Evolutionary conservation across 306 rosid species (phyloP), one percentile per base, ranked within the genome.

Genomic region (Parietaria judaica): DNA sequence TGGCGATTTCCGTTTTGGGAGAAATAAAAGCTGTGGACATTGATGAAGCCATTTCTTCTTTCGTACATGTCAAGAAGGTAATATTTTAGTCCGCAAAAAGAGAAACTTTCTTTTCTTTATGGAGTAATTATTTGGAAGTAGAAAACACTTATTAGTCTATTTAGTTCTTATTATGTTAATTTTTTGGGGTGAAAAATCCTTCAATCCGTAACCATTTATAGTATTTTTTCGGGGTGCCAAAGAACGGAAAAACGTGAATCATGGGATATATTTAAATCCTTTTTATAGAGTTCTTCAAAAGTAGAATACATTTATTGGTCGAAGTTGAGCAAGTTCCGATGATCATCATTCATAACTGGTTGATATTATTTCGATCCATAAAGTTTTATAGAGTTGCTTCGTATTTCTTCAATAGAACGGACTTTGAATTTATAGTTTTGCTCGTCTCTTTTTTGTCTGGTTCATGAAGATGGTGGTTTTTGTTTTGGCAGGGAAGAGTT

Each of bases 401-500:
- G 8, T 2, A 3, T 10, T 16, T 16, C 8, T 51, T 2, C 54
- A 6, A 14, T 6, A 17, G 23, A 69, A 23, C 11, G 8, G 34
- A 31, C 14, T 47, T 52, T 15, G 8, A 4, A 10, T 10, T 3
- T 52, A 11, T 1, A 64, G 38, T 35, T 6, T 58, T 37, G 31
- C 6, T 23, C 49, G 31, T 68, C 56, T 49, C 44, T 56, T 39
- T 56, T 67, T 61, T 68, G 47, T 47, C 23, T 35, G 63, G 64
- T 59, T 64, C 41, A 38, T 58, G 63, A 61, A 60, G 31, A 65
- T 58, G n/a, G n/a, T n/a, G n/a, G 16, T 64, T 43, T 23, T 67
- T 12, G 51, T 48, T 56, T 78, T 72, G 76, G 79, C 91, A 90
- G 96, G 89, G 54, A 31, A 87, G 80, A 71, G 80, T 81, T 63